phyloP scores from a whole-genome alignment of 208 protist genomes.

The Willaertia magna region DNA sequence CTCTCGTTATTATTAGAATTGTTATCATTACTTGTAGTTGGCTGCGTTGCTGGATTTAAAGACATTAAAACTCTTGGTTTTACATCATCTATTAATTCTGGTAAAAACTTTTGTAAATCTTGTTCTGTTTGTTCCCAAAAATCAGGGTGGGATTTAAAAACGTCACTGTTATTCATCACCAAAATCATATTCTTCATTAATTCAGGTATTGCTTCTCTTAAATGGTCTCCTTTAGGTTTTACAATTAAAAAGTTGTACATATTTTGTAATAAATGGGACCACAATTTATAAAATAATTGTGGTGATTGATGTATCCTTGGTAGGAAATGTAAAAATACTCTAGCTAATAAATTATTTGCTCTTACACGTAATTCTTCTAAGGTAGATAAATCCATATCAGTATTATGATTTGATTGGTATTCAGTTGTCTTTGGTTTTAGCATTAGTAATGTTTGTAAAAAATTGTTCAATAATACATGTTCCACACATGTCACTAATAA shows the following conservation, averaged over 20 bases:
- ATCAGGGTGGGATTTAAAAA: not conserved
- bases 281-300: not conserved
- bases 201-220: not conserved
- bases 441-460: not conserved
- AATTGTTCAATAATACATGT: not conserved
- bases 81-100: not conserved
- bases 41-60: not conserved
- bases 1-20: not conserved
- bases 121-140: not conserved
- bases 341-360: not conserved
- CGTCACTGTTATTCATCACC: not conserved
- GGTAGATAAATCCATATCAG: not conserved
- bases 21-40: too few species aligned
- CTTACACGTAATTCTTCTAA: not conserved
- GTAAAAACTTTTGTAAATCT: not conserved
- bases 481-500: not conserved
- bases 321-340: not conserved
- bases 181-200: not conserved
- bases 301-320: not conserved
- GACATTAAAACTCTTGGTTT: not conserved
- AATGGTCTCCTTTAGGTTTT: not conserved
- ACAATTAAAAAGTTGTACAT: not conserved
- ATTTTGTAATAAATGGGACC: not conserved
- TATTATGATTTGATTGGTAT: conserved; percentile 1
- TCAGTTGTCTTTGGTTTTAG: not conserved